Evolutionary conservation across 352 stramenopile genomes (phyloP), one percentile per base, ranked within the genome.

Genomic region (Aphanomyces cochlioides): DNA sequence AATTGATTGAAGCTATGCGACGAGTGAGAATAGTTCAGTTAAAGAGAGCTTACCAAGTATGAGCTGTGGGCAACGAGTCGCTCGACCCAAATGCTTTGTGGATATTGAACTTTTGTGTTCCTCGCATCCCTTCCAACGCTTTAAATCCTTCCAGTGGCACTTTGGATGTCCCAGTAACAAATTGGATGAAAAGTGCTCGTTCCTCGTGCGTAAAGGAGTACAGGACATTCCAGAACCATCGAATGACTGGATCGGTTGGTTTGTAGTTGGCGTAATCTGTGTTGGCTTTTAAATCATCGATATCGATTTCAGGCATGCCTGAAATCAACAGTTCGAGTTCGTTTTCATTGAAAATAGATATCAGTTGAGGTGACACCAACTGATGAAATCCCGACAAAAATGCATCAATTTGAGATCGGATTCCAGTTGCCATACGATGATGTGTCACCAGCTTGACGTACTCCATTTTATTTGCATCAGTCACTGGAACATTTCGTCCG

Each of bases 31-130:
- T 73, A 66, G 47, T 43, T 13, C 36, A 17, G 7, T 3, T 13
- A 57, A 7, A 39, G 58, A 67, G 59, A 10, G 82, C 83, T 72
- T 77, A 94, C 88, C 97, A 99, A 40, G 98, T 99, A 82, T 99
- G 98, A 15, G 97, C 96, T 15, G 87, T 93, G 12, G 90, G 90
- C 53, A 97, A 73, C 37, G 86, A 82, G 36, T 84, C 92, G 67
- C 79, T 83, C 74, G 93, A 90, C 48, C 92, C 96, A 74, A 97
- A 97, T 4, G 93, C 92, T 79, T 98, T 98, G 84, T 99, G 96
- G 74, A 99, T 99, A 75, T 97, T 99, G 78, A 99, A 99, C 76
- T 98, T 98, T 77, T 99, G 95, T 43, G 97, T 96, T 36, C 98
- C 98, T 34, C 97, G 90, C 97, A 99, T 99, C 64, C 97, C 97